Evolutionary conservation across 257 asterid species (phyloP).

Genomic region (Linderniella brevidens): DNA sequence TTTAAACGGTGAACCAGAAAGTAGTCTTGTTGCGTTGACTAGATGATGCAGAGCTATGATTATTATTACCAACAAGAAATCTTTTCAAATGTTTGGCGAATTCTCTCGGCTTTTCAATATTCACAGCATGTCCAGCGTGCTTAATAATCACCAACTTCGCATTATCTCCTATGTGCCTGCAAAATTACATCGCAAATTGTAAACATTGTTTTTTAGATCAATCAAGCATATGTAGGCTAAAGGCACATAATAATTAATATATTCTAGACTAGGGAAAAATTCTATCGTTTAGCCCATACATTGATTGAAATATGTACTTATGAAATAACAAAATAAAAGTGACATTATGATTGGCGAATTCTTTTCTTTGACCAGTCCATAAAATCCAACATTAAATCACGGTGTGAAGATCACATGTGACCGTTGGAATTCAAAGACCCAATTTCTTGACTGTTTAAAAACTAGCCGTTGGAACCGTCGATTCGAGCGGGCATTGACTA

Average conservation of each 20-base stretch:
- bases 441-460: too few species aligned
- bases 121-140: conserved; percentile 79
- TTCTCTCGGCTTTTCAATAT: conserved; percentile 69
- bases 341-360: too few species aligned
- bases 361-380: too few species aligned
- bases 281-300: too few species aligned
- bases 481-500: too few species aligned
- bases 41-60: conserved; percentile 4
- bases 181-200: not conserved
- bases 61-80: conserved; percentile 29
- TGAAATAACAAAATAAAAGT: too few species aligned
- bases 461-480: too few species aligned
- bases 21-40: conserved; percentile 13
- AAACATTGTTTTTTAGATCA: not conserved
- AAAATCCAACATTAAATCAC: too few species aligned
- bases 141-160: conserved; percentile 53
- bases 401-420: too few species aligned
- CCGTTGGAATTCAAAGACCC: too few species aligned
- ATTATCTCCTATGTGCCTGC: conserved; percentile 66
- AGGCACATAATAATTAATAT: not conserved
- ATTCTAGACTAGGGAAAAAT: not conserved
- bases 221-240: not conserved
- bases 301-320: too few species aligned
- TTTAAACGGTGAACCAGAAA: conserved; percentile 12
- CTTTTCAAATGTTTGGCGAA: conserved; percentile 59